Conservation (phyloP, 2,329 filamentous ascomycete species). For the Phoma sp. region DNA sequence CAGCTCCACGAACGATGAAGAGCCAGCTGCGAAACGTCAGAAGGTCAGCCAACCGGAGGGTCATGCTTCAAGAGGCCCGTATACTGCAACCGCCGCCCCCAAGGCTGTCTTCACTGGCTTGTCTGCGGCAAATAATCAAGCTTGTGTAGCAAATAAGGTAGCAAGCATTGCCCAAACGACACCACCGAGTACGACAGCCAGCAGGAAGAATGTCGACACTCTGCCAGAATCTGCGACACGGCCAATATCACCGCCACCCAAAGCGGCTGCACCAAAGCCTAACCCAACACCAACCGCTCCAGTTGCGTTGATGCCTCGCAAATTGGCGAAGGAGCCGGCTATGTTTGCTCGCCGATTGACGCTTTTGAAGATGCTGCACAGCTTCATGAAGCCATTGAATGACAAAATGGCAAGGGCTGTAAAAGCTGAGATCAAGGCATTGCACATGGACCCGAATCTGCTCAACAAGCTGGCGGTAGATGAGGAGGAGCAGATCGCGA, state of each 20-base stretch:
- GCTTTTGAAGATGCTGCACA: constrained; percentile 66
- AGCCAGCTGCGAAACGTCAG: constrained; percentile 37
- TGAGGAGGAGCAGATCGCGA: constrained; percentile 77
- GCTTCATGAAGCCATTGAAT: constrained; percentile 71
- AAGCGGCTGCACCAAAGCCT: constrained; percentile 20
- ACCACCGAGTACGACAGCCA: constrained; percentile 4
- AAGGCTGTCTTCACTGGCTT: constrained; percentile 33
- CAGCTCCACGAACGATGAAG: constrained; percentile 6
- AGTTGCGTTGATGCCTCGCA: constrained; percentile 67
- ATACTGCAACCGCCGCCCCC: constrained; percentile 11
- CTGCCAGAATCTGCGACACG: constrained; percentile 34
- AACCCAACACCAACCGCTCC: constrained; percentile 50
- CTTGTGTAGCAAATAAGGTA: constrained; percentile 11
- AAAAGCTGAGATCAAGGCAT: constrained; percentile 57
- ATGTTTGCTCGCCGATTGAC: constrained; percentile 40
- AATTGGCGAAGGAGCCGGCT: constrained; percentile 60
- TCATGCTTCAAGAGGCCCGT: neutral
- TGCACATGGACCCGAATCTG: constrained; percentile 68
- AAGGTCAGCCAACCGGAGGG: constrained; percentile 32
- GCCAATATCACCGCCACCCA: constrained; percentile 42
- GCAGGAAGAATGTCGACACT: constrained; percentile 7
- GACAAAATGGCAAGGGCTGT: constrained; percentile 62
- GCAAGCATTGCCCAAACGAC: constrained; percentile 2
- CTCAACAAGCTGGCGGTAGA: constrained; percentile 73
- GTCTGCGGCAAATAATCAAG: constrained; percentile 24